Base-by-base conservation (phyloP, 768 basidiomycete species). In the Symmetrospora coprosmae region DNA sequence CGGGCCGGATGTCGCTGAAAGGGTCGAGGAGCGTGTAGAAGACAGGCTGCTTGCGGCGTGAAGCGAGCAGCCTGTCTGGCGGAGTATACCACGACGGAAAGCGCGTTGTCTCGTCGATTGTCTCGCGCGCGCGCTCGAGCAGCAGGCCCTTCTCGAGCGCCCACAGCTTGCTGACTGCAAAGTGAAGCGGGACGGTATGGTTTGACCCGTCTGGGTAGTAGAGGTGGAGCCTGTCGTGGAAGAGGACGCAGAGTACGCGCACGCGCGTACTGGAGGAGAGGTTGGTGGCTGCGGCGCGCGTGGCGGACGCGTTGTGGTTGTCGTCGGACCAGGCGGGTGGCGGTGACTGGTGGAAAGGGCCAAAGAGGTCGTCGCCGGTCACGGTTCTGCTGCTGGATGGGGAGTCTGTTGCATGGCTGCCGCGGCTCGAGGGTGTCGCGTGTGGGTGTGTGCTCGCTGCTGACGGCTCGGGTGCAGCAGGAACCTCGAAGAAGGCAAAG, bases 261-360 rank as follows among this genome's bases (percentile, higher is more conserved):
- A 41, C 47, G 14, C 28, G 46, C 27, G 16, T 33, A n/a, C 21
- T 28, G 19, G 58, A 49, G 13, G 58, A 47, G 45, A 27, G 34
- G 13, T 31, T 35, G 13, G 58, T 31, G 47, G 27, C 33, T 4
- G 37, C 21, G 9, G 30, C 34, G 11, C 13, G 23, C 3, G 46
- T 8, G 17, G 47, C 47, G 7, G 34, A 31, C 9, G 58, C 34
- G 14, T 25, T 13, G 3, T 21, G 17, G 28, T 48, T 50, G 27
- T 60, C 58, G 34, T 60, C 58, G 11, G 55, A 58, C 55, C 55
- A 58, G 16, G 55, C 39, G 2, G 58, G 58, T 2, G 45, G 45
- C 23, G 27, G 46, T 19, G 21, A 37, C 5, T 53, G 23, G 23
- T 31, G 31, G 30, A 58, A 58, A 28, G 55, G 41, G 4, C 55